Evolutionary conservation across 1,139 yeast species (phyloP).

Genomic region (Suhomyces anneliseae): DNA sequence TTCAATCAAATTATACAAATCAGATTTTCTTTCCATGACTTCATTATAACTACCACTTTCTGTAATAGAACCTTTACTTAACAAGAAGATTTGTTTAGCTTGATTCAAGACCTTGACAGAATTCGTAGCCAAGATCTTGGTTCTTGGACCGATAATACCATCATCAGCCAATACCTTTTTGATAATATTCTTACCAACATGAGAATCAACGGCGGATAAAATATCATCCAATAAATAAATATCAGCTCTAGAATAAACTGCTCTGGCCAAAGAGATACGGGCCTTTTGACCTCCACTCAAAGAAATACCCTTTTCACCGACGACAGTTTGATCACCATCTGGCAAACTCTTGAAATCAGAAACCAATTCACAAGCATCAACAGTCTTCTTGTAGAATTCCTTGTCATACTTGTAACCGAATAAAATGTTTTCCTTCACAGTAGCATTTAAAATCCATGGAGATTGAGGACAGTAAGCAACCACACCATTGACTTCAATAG

Average conservation of each 20-base stretch:
- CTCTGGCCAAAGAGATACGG: constrained; percentile 28
- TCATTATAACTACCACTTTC: constrained; percentile 33
- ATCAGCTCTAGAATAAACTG: constrained; percentile 26
- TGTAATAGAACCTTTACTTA: constrained; percentile 25
- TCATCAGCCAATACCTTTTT: constrained; percentile 21
- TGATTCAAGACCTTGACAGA: constrained; percentile 28
- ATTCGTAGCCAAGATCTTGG: constrained; percentile 31
- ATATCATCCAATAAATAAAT: constrained; percentile 25
- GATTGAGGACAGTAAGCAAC: constrained; percentile 28
- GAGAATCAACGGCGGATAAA: constrained; percentile 28
- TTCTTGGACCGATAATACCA: constrained; percentile 28
- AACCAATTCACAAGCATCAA: constrained; percentile 23
- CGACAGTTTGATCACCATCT: constrained; percentile 25
- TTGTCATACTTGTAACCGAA: constrained; percentile 23
- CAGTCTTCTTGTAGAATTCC: constrained; percentile 19
- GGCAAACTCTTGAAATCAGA: constrained; percentile 24
- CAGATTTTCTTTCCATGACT: constrained; percentile 14
- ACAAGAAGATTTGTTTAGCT: constrained; percentile 34
- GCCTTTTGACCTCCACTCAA: constrained; percentile 30
- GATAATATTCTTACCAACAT: constrained; percentile 26
- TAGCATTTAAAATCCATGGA: constrained; percentile 24
- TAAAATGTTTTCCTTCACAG: constrained; percentile 24
- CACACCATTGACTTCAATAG: constrained; percentile 20
- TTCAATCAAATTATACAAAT: constrained; percentile 48
- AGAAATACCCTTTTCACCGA: constrained; percentile 30